Evolutionary conservation across 2,329 filamentous ascomycete genomes (phyloP).

Genomic region (Raffaelea deltoideospora): DNA sequence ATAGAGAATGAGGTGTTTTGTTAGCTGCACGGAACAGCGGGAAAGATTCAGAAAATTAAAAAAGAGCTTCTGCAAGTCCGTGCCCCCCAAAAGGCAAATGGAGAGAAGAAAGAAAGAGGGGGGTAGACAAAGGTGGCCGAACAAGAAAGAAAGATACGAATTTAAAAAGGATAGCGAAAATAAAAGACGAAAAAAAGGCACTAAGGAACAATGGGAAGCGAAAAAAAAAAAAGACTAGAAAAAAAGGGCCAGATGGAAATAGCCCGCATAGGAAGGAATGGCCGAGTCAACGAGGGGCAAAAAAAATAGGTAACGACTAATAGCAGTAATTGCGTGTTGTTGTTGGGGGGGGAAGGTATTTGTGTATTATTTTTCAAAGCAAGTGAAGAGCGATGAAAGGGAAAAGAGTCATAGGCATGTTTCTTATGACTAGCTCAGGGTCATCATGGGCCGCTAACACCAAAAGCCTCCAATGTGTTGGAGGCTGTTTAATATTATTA

Average conservation of each 20-base stretch:
- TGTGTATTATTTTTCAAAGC: conserved; percentile 1
- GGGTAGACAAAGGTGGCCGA: background rate
- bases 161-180: background rate
- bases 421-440: no score
- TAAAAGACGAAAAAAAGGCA: background rate
- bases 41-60: background rate
- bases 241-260: conserved; percentile 2
- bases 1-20: no score
- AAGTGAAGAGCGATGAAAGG: background rate
- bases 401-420: no score
- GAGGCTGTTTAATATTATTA: no score
- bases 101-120: background rate
- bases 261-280: conserved; percentile 8
- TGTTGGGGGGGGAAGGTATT: no score
- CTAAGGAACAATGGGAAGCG: background rate
- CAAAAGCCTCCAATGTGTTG: no score
- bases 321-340: no score
- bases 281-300: conserved; percentile 9
- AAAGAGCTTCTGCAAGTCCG: background rate
- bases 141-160: no score
- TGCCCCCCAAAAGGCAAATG: background rate
- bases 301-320: conserved; percentile 7
- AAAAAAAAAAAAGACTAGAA: background rate
- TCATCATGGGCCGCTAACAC: no score
- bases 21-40: no score